Evolutionary conservation across 495 filamentous ascomycete species (phyloP), one percentile per base, ranked within the genome.

Genomic region (Penicillium parvum): DNA sequence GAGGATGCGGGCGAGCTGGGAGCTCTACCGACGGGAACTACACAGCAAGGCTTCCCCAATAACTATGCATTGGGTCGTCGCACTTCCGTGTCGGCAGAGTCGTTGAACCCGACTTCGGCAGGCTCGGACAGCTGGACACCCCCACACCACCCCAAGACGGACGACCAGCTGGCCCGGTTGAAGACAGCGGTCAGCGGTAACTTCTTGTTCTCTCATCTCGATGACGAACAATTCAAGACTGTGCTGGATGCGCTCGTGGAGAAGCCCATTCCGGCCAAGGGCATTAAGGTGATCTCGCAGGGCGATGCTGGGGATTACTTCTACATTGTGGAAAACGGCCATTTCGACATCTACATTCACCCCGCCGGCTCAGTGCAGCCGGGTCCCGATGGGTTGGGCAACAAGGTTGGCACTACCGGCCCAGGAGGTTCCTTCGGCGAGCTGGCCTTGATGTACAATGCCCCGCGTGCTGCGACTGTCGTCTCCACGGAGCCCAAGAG

Each of bases 361-460:
- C 60, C 71, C 2, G 72, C 75, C n/a, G 90, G 90, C 39, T 69
- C 81, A 5, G 74, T 95, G 43, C 84, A 92, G 55, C 76, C 90
- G 0, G 94, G 94, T 4, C 72, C 80, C 1, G 80, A 90, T 44
- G 92, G 91, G 5, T 78, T 96, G 73, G 92, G 92, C 21, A 75
- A 76, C 40, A 86, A 86, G 50, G 90, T 97, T n/a, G 78, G 77
- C 55, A 78, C 69, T 27, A 91, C 90, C 40, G 85, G 85, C 26
- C 80, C 90, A 3, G 94, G 94, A 19, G 89, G 90, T 39, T 94
- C 88, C n/a, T 98, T 98, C 68, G 92, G 92, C 48, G 92, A 98
- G 68, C 73, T 98, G 37, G 92, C 92, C 16, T 73, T 98, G 55
- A 97, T 98, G 92, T 98, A 98, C 69, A 96, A 96, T 55, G 89